Conservation (phyloP, 2,329 filamentous ascomycete species). For the Laburnicola sp. region DNA sequence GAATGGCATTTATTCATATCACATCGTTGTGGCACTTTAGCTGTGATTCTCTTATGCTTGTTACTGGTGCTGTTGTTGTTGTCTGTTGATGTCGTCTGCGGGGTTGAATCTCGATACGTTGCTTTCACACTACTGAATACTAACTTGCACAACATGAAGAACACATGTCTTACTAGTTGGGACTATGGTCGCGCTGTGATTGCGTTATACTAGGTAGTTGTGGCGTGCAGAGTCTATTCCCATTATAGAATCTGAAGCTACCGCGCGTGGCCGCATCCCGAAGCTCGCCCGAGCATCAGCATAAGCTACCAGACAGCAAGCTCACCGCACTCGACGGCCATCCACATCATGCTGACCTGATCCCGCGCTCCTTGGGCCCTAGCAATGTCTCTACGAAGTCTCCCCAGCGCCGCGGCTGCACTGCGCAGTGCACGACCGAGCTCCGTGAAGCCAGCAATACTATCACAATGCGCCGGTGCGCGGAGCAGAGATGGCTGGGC, state of each 20-base stretch:
- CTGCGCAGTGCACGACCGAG: slow-evolving; percentile 17
- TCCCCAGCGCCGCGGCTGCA: slow-evolving; percentile 29
- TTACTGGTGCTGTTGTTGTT: too few species aligned
- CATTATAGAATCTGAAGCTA: background rate
- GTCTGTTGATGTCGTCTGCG: too few species aligned
- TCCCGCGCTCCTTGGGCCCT: slow-evolving; percentile 11
- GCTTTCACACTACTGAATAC: too few species aligned
- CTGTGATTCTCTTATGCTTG: too few species aligned
- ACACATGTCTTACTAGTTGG: too few species aligned
- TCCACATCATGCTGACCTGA: slow-evolving; percentile 18
- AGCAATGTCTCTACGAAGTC: slow-evolving; percentile 37
- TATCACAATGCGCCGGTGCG: slow-evolving; percentile 8
- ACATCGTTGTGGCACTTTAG: background rate
- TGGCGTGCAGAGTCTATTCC: background rate
- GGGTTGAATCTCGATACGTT: background rate
- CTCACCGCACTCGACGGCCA: slow-evolving; percentile 4
- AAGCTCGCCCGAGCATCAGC: slow-evolving; percentile 1
- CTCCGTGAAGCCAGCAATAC: slow-evolving; percentile 11
- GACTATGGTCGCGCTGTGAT: background rate
- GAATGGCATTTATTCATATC: slow-evolving; percentile 1
- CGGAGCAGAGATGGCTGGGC: slow-evolving; percentile 16
- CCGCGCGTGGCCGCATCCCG: background rate
- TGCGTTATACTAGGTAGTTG: background rate
- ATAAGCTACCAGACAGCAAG: slow-evolving; percentile 1
- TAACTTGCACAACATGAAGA: too few species aligned